A percentile compares a stretch with the other conserved stretches of the same genome.
Conservation (phyloP, 345 rosid genomes). For the Lepidium africanum region DNA sequence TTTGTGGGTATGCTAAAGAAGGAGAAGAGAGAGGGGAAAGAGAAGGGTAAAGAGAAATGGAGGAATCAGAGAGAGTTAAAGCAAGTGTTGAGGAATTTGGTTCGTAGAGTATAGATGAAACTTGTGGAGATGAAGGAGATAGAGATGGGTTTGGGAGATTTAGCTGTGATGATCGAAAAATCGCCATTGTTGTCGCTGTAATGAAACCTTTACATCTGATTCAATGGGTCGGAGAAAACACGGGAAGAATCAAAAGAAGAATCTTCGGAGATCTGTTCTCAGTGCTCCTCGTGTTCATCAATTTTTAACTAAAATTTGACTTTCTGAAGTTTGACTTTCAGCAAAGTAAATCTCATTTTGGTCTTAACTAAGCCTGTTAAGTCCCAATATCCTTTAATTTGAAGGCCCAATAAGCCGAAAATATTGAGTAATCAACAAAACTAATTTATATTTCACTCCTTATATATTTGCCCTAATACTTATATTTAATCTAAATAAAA, state of each 20-base stretch:
- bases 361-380: background rate
- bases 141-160: slow-evolving; percentile 30
- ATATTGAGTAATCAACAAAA: too few relatives aligned
- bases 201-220: background rate
- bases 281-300: background rate
- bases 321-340: too few relatives aligned
- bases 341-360: background rate
- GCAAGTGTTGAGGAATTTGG: slow-evolving; percentile 68
- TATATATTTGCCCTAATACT: too few relatives aligned
- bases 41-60: slow-evolving; percentile 57
- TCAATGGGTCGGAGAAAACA: background rate
- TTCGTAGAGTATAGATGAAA: slow-evolving; percentile 47
- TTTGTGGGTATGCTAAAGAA: slow-evolving; percentile 31
- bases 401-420: background rate
- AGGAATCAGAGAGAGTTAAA: slow-evolving; percentile 52
- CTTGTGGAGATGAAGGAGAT: slow-evolving; percentile 33
- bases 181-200: slow-evolving; percentile 22
- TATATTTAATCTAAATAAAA: too few relatives aligned
- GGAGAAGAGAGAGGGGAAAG: slow-evolving; percentile 26
- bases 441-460: too few relatives aligned
- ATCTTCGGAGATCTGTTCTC: background rate
- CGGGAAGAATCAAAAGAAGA: background rate
- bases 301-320: too few relatives aligned
- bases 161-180: slow-evolving; percentile 46
- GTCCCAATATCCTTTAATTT: background rate